Evolutionary conservation across 139 green algal species (phyloP).

Genomic region (Ettlia oleoabundans): DNA sequence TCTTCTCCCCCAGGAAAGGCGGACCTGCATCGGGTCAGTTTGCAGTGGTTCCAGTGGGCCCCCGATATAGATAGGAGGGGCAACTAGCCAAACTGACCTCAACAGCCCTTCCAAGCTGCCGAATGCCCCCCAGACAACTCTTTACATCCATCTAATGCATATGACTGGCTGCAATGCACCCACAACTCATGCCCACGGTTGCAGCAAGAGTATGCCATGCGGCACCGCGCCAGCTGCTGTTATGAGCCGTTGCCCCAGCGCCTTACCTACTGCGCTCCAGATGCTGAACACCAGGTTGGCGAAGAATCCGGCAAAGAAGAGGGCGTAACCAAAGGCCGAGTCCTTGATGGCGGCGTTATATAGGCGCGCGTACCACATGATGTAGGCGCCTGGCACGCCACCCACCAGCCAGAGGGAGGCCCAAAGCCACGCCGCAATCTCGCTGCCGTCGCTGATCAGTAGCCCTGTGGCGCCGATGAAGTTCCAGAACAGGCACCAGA

Average conservation of each 20-base stretch:
- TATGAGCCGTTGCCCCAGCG: not conserved
- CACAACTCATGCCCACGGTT: too few species aligned
- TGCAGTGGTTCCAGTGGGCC: too few species aligned
- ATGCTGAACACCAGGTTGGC: slow-evolving; percentile 61
- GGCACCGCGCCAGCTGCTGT: too few species aligned
- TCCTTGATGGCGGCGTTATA: slow-evolving; percentile 72
- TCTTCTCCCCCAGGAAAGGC: slow-evolving; percentile 37
- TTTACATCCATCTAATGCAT: too few species aligned
- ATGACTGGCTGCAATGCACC: too few species aligned
- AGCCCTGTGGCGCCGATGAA: slow-evolving; percentile 45
- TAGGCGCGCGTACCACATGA: slow-evolving; percentile 63
- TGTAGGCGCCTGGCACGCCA: slow-evolving; percentile 53
- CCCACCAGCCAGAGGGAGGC: slow-evolving; percentile 51
- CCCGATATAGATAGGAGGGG: too few species aligned
- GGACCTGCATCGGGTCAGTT: slow-evolving; percentile 13
- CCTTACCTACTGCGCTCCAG: slow-evolving; percentile 60
- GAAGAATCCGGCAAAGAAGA: slow-evolving; percentile 56
- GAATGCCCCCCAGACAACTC: too few species aligned
- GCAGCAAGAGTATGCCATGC: too few species aligned
- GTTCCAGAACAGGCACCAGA: slow-evolving; percentile 59
- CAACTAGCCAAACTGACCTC: too few species aligned
- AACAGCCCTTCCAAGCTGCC: too few species aligned
- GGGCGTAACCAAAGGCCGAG: slow-evolving; percentile 50
- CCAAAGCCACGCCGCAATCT: slow-evolving; percentile 53
- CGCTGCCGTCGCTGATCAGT: slow-evolving; percentile 35